Conservation (phyloP, 306 rosid species). For the Prunus padus region DNA sequence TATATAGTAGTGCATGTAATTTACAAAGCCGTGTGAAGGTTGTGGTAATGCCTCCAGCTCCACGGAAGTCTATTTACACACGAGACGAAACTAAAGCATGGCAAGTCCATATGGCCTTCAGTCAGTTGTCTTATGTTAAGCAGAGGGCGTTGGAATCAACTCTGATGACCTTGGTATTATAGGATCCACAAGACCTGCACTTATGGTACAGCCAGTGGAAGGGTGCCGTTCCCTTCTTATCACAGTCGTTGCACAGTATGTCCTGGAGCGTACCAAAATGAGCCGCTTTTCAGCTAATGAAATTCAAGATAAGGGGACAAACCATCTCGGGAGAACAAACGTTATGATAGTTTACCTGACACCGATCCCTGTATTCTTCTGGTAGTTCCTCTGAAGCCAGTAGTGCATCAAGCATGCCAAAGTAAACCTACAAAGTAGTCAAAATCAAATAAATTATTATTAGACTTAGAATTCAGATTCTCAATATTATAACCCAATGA, state of each 20-base stretch:
- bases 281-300: not conserved
- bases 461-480: not conserved
- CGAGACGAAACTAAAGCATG: not conserved
- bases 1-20: not conserved
- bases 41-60: not conserved
- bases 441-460: not conserved
- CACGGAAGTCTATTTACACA: not conserved
- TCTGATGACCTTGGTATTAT: conserved; percentile 51
- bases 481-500: not conserved
- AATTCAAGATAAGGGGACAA: not conserved
- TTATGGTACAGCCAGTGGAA: conserved; percentile 66
- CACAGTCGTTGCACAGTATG: conserved; percentile 58
- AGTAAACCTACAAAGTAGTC: conserved; percentile 34
- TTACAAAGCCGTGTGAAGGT: not conserved
- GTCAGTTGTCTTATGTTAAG: conserved; percentile 27
- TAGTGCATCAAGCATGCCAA: conserved; percentile 57
- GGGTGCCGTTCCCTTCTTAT: conserved; percentile 44
- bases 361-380: conserved; percentile 42
- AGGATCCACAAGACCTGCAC: conserved; percentile 49
- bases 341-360: conserved; percentile 29
- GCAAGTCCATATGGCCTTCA: conserved; percentile 4
- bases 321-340: not conserved
- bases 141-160: conserved; percentile 21
- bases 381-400: conserved; percentile 53
- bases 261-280: conserved; percentile 32